Percentiles rank a stretch among this genome's conserved stretches.
phyloP scores from a whole-genome alignment of 2,329 filamentous ascomycete genomes.

The Aspergillus alliaceus region DNA sequence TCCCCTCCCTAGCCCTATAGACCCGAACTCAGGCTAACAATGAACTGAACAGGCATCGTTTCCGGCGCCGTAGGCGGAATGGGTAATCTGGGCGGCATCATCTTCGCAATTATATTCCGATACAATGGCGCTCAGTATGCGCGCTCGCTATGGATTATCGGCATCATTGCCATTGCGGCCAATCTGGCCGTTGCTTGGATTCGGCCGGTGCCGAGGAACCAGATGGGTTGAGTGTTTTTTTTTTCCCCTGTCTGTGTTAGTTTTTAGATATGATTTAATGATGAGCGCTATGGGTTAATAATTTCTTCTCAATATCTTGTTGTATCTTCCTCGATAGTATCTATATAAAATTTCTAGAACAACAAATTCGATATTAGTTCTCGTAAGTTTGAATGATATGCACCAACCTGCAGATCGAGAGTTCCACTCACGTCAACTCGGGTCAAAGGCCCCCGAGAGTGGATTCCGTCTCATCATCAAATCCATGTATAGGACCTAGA shows the following conservation, averaged over 20 bases:
- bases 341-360: no score
- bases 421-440: no score
- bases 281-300: background rate
- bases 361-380: no score
- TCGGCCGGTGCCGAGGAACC: constrained; percentile 55
- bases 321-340: no score
- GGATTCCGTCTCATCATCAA: constrained; percentile 10
- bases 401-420: no score
- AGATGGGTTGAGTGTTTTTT: constrained; percentile 33
- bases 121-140: constrained; percentile 69
- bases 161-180: constrained; percentile 69
- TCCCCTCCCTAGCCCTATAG: background rate
- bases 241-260: background rate
- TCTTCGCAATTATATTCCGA: constrained; percentile 81
- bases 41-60: constrained; percentile 51
- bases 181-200: constrained; percentile 68
- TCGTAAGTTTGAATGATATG: no score
- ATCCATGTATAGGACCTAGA: no score
- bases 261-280: no score
- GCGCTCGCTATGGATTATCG: constrained; percentile 78
- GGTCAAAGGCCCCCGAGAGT: constrained; percentile 25
- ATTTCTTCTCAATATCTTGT: no score
- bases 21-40: background rate
- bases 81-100: constrained; percentile 81
- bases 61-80: constrained; percentile 75